Conservation (phyloP, 1,139 yeast genomes). For the Pichia cactophila region DNA sequence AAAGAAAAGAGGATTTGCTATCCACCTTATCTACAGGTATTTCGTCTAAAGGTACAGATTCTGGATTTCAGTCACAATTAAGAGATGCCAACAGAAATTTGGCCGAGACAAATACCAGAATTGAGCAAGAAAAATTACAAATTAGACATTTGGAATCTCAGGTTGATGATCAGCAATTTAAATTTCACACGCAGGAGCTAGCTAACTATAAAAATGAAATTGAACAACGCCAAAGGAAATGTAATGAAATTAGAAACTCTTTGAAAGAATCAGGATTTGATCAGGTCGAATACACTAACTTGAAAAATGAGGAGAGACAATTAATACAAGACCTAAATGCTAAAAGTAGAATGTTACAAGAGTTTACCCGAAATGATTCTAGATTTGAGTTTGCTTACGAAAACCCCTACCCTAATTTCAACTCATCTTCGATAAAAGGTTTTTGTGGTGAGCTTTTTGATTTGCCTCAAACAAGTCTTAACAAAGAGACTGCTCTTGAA, state of each 20-base stretch:
- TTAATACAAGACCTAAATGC: slow-evolving; percentile 34
- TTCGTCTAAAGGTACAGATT: slow-evolving; percentile 74
- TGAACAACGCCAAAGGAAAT: slow-evolving; percentile 35
- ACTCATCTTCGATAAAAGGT: slow-evolving; percentile 66
- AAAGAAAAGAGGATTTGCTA: slow-evolving; percentile 67
- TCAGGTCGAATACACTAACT: slow-evolving; percentile 37
- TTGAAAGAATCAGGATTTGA: slow-evolving; percentile 55
- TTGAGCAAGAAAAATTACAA: slow-evolving; percentile 56
- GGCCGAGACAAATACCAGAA: slow-evolving; percentile 46
- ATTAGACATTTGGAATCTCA: slow-evolving; percentile 52
- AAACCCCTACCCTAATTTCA: slow-evolving; percentile 55
- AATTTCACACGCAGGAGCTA: slow-evolving; percentile 54
- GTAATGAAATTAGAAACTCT: slow-evolving; percentile 32
- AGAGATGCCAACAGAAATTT: slow-evolving; percentile 55
- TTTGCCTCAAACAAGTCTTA: slow-evolving; percentile 48
- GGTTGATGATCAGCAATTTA: slow-evolving; percentile 43
- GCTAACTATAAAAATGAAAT: slow-evolving; percentile 38
- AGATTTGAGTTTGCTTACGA: slow-evolving; percentile 72
- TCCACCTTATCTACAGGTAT: slow-evolving; percentile 87
- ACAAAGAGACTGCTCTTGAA: slow-evolving; percentile 78
- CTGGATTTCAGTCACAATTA: slow-evolving; percentile 74
- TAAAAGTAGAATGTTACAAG: slow-evolving; percentile 46
- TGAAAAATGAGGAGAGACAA: slow-evolving; percentile 32
- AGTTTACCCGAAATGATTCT: slow-evolving; percentile 56
- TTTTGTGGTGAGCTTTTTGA: slow-evolving; percentile 81